Evolutionary conservation across 306 rosid species (phyloP).

Genomic region (Cucurbita moschata): DNA sequence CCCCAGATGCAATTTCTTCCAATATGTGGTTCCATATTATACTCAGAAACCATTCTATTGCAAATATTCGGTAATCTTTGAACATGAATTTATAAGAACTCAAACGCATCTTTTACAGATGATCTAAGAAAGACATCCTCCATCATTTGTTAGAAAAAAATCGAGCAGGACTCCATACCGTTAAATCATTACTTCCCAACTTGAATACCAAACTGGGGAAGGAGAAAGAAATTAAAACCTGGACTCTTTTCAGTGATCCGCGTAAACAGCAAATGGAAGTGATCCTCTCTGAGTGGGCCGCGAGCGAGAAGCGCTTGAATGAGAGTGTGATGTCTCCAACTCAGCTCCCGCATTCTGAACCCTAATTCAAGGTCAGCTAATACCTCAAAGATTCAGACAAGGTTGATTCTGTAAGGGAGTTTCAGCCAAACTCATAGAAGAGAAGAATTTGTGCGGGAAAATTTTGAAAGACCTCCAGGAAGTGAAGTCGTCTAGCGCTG

Average conservation of each 20-base stretch:
- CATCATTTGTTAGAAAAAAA: not conserved
- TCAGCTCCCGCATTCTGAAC: conserved; percentile 34
- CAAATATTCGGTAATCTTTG: not conserved
- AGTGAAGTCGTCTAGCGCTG: not conserved
- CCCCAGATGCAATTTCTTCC: not conserved
- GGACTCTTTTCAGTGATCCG: conserved; percentile 56
- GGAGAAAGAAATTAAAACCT: conserved; percentile 24
- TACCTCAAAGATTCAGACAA: not conserved
- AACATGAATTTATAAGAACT: not conserved
- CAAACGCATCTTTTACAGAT: not conserved
- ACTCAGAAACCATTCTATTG: not conserved
- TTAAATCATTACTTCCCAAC: not conserved
- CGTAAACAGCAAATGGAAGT: conserved; percentile 43
- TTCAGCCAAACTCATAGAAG: not conserved
- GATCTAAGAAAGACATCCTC: not conserved
- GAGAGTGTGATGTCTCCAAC: conserved; percentile 48
- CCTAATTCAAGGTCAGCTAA: conserved; percentile 4
- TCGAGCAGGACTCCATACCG: not conserved
- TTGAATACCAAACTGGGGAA: not conserved
- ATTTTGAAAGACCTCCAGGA: not conserved
- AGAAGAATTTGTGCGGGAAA: not conserved
- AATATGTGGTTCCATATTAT: not conserved
- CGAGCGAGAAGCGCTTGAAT: conserved; percentile 77
- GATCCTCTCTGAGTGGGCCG: conserved; percentile 59
- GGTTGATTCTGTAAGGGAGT: not conserved